Percentiles rank a stretch among this genome's conserved stretches.
These are phyloP conservation scores for Epichloe sp. DNA, from an alignment of 2,329 filamentous ascomycete species.

Conservation along the genomic window DNA sequence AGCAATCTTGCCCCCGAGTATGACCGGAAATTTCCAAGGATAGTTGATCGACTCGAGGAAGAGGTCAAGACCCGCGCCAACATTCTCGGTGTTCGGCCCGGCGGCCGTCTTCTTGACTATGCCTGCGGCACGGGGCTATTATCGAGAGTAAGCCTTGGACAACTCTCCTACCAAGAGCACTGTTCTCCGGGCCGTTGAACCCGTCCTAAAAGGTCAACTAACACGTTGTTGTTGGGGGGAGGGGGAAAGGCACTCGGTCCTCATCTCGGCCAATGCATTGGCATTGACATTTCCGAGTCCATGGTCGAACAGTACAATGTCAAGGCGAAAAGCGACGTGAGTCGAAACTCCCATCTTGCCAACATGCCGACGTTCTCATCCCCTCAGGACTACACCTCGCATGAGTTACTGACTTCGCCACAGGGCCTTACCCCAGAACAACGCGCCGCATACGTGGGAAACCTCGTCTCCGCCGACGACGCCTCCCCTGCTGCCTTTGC, in stretches of 20 bases:
- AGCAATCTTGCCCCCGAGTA: slow-evolving; percentile 20
- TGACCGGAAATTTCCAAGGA: slow-evolving; percentile 41
- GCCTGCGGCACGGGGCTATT: slow-evolving; percentile 60
- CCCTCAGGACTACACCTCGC: too few species aligned
- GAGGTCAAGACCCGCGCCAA: slow-evolving; percentile 38
- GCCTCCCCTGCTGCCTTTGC: slow-evolving; percentile 41
- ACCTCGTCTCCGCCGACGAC: slow-evolving; percentile 37
- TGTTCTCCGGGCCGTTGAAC: too few species aligned
- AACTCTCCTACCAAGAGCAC: background rate
- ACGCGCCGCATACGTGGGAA: slow-evolving; percentile 43
- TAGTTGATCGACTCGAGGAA: slow-evolving; percentile 38
- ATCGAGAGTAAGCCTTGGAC: slow-evolving; percentile 26
- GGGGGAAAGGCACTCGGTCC: slow-evolving; percentile 10
- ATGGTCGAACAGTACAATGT: slow-evolving; percentile 59
- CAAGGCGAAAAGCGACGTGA: slow-evolving; percentile 39
- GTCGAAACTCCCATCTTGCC: slow-evolving; percentile 5
- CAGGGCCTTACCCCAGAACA: slow-evolving; percentile 37
- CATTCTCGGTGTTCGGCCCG: slow-evolving; percentile 44
- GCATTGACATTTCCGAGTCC: slow-evolving; percentile 56
- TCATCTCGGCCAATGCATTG: slow-evolving; percentile 40
- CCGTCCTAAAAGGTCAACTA: too few species aligned
- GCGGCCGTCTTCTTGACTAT: slow-evolving; percentile 54
- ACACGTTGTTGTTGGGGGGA: too few species aligned
- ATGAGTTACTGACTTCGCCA: too few species aligned
- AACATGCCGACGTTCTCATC: background rate